phyloP scores from a whole-genome alignment of 805 yeast species.

The Teunomyces lycoperdinae region DNA sequence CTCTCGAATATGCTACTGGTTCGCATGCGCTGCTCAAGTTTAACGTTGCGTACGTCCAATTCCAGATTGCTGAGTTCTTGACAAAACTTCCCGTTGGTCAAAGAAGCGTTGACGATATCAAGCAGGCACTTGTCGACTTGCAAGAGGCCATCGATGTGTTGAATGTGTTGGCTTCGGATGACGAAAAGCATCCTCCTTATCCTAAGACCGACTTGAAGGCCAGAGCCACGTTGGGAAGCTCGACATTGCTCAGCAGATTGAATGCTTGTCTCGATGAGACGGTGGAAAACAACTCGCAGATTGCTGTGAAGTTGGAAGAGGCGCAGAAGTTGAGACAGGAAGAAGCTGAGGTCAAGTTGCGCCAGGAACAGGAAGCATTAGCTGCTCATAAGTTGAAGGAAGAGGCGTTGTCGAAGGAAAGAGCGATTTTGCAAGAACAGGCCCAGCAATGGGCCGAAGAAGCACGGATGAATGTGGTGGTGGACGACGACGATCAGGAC shows the following conservation, averaged over 20 bases:
- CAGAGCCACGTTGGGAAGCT: conserved; percentile 81
- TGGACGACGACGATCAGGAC: conserved; percentile 38
- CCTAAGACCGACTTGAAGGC: conserved; percentile 77
- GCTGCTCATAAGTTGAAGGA: conserved; percentile 47
- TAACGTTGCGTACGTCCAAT: conserved; percentile 80
- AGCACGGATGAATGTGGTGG: conserved; percentile 32
- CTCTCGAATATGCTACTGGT: conserved; percentile 39
- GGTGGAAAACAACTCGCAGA: conserved; percentile 55
- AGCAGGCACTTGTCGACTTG: conserved; percentile 53
- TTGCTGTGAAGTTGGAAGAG: conserved; percentile 61
- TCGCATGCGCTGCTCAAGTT: conserved; percentile 48
- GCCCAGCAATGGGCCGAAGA: conserved; percentile 54
- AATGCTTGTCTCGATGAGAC: conserved; percentile 73
- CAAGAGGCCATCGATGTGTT: conserved; percentile 59
- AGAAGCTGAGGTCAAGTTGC: conserved; percentile 41
- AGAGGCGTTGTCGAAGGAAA: conserved; percentile 44
- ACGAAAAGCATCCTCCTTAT: conserved; percentile 65
- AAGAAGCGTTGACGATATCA: conserved; percentile 62
- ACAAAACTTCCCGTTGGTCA: conserved; percentile 56
- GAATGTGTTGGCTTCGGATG: conserved; percentile 52
- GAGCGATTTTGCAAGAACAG: conserved; percentile 49
- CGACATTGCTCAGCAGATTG: conserved; percentile 70
- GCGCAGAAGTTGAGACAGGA: conserved; percentile 68
- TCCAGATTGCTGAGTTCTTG: conserved; percentile 81
- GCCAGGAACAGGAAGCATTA: conserved; percentile 37